Base-by-base conservation (phyloP, 768 basidiomycete genomes). In the Russula abietina region DNA sequence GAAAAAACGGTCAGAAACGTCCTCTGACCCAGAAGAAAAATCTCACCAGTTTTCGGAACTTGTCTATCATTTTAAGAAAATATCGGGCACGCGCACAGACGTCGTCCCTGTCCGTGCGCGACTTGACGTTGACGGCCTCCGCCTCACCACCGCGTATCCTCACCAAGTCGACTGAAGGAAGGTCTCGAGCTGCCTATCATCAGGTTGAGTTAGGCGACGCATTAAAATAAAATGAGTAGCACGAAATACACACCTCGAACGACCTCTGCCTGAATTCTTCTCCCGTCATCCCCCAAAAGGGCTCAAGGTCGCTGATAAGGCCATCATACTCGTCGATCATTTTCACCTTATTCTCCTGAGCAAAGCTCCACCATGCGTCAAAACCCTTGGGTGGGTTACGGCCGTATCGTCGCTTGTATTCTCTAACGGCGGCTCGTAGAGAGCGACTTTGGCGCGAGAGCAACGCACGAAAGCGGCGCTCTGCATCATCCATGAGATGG, bases 291-390 rank as follows among this genome's bases (percentile, higher is more conserved):
- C 80, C 73, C 86, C 89, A 93, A 73, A 94, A 98, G 1, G 95
- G 94, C 26, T 80, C 83, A 55, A 99, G 75, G 71, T 98, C 96
- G 57, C 80, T 78, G 38, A 82, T 70, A n/a, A 96, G 79, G 5
- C 81, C 80, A 62, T 92, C 91, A 69, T 93, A 98, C 71, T 98
- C 96, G 73, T 98, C 96, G 5, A 89, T 78, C 75, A 98, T 83
- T 68, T 85, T 83, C 52, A 91, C 86, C 7, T 82, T 75, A 73
- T 92, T 82, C 60, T 83, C 77, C 72, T 81, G 76, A 16, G 87
- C 89, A 73, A 93, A 98, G 50, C 74, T 71, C 83, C 86, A 96
- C 96, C 96, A 98, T 32, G 81, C 75, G 70, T 93, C 95, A 66
- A 98, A 99, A 1, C 94, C 96, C 48, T 81, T 83, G 0, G 97